These are phyloP conservation scores for Entophlyctis luteolus DNA, from an alignment of 192 early-diverging fungal species.

Conservation along the genomic window DNA sequence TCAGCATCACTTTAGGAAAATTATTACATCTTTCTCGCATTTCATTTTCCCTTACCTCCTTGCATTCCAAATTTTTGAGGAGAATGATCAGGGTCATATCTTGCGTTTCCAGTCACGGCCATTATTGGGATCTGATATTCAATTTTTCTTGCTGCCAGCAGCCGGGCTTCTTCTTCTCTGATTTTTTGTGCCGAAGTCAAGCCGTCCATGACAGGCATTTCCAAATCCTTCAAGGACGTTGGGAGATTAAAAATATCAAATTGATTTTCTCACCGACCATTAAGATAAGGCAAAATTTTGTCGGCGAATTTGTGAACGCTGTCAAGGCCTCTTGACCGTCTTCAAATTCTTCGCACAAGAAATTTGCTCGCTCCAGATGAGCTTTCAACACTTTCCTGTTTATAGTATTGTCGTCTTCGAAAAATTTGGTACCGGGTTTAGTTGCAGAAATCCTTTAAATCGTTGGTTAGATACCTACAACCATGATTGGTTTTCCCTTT, in stretches of 20 bases:
- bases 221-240: not conserved
- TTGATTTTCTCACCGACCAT: not conserved
- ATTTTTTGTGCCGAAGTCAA: not conserved
- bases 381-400: conserved; percentile 2
- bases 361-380: not conserved
- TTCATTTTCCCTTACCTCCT: not conserved
- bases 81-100: not conserved
- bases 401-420: not conserved
- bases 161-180: not conserved
- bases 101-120: conserved; percentile 2
- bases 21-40: not conserved
- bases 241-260: not conserved
- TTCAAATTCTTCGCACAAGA: not conserved
- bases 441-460: not conserved
- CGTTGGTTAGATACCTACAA: not conserved
- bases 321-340: not conserved
- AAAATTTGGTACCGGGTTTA: not conserved
- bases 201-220: conserved; percentile 5
- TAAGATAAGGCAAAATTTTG: not conserved
- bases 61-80: not conserved
- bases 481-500: conserved; percentile 1
- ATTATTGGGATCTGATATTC: not conserved
- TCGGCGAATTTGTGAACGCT: not conserved
- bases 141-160: not conserved
- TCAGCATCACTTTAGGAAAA: not conserved